Percentiles rank a stretch among this genome's conserved stretches.
Evolutionary conservation across 768 basidiomycete genomes (phyloP).

Genomic region (Rhodosporidiobolus sp.): DNA sequence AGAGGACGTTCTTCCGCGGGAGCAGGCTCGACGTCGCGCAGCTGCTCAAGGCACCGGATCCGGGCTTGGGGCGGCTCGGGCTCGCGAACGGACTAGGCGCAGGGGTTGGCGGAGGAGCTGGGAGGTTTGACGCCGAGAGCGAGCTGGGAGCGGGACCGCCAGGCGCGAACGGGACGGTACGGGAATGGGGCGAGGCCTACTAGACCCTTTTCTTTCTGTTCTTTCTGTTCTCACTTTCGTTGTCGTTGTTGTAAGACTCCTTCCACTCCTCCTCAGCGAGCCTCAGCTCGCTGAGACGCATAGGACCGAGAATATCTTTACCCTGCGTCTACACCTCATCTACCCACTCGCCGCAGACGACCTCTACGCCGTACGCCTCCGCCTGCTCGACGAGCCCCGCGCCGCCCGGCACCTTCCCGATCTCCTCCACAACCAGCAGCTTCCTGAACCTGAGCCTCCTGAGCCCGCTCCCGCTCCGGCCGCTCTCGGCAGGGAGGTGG

Average conservation of each 20-base stretch:
- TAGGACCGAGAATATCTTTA: no score
- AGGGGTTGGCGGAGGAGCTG: neutral
- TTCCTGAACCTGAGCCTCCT: neutral
- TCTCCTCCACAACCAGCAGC: neutral
- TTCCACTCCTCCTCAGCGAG: neutral
- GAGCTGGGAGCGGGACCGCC: neutral
- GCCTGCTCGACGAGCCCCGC: neutral
- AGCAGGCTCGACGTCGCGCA: neutral
- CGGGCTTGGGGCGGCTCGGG: conserved; percentile 13
- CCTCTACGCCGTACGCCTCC: neutral
- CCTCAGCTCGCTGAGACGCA: no score
- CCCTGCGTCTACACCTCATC: no score
- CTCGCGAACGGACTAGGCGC: neutral
- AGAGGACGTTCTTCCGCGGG: conserved; percentile 29
- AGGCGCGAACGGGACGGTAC: conserved; percentile 6
- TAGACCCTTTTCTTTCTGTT: neutral
- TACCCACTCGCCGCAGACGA: neutral
- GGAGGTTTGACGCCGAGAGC: neutral
- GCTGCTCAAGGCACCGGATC: conserved; percentile 17
- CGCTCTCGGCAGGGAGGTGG: neutral
- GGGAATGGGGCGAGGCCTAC: neutral
- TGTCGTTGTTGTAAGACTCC: conserved; percentile 2
- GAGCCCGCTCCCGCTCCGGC: neutral
- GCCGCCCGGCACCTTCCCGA: conserved; percentile 2
- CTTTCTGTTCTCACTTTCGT: neutral